Evolutionary conservation across 192 early-diverging fungal species (phyloP).

Genomic region (Backusella parvicylindrica): DNA sequence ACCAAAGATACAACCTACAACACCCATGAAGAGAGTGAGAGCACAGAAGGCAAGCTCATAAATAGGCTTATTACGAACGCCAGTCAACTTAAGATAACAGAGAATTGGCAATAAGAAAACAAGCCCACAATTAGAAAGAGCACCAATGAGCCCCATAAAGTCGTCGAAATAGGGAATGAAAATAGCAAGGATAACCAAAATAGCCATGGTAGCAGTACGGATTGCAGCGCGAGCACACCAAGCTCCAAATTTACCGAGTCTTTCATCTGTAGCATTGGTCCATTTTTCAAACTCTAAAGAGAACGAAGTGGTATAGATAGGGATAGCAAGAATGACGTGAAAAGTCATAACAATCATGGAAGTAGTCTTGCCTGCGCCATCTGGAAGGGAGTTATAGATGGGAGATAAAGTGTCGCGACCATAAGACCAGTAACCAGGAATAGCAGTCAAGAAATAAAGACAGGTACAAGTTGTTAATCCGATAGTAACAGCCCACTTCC

Average conservation of each 20-base stretch:
- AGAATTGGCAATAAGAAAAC: constrained; percentile 83
- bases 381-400: constrained; percentile 69
- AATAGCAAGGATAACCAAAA: constrained; percentile 57
- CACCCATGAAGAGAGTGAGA: constrained; percentile 56
- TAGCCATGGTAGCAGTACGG: constrained; percentile 54
- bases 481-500: constrained; percentile 62
- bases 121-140: constrained; percentile 70
- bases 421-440: constrained; percentile 71
- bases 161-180: constrained; percentile 77
- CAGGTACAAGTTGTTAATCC: constrained; percentile 62
- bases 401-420: constrained; percentile 66
- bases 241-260: constrained; percentile 46
- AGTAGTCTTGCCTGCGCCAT: constrained; percentile 54
- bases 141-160: constrained; percentile 75
- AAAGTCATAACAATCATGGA: constrained; percentile 72
- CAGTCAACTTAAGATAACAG: constrained; percentile 76
- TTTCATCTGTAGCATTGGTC: constrained; percentile 54
- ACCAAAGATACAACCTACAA: constrained; percentile 61
- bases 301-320: constrained; percentile 72
- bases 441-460: constrained; percentile 68
- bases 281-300: constrained; percentile 72
- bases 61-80: constrained; percentile 36
- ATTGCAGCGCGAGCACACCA: constrained; percentile 51
- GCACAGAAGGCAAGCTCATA: constrained; percentile 50
- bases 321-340: constrained; percentile 79